phyloP scores from a whole-genome alignment of 2,329 filamentous ascomycete species.

The Periconia sp. region DNA sequence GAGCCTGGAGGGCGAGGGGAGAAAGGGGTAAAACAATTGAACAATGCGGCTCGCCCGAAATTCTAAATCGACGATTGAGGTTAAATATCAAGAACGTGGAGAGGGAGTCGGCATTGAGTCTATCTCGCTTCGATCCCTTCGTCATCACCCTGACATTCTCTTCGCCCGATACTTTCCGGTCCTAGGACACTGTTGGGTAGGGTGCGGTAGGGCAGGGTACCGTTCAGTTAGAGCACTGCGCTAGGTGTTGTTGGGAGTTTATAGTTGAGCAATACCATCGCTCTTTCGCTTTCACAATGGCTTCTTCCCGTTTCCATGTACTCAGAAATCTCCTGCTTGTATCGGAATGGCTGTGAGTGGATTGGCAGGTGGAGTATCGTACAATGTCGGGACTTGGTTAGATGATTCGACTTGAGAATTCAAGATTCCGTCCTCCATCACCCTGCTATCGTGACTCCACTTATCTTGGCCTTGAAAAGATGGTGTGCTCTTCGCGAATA shows the following conservation, averaged over 20 bases:
- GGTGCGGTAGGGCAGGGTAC: neutral
- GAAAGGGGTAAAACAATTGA: too few species aligned
- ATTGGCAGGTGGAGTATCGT: neutral
- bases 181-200: neutral
- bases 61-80: too few species aligned
- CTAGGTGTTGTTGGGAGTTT: too few species aligned
- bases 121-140: conserved; percentile 2
- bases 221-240: neutral
- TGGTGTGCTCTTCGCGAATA: neutral
- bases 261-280: neutral
- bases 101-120: too few species aligned
- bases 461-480: neutral
- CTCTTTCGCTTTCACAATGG: neutral
- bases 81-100: too few species aligned
- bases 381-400: neutral
- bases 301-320: neutral
- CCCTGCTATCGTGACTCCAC: neutral
- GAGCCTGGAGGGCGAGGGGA: too few species aligned
- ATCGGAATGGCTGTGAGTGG: conserved; percentile 1
- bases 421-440: conserved; percentile 1
- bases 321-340: neutral
- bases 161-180: neutral
- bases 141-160: neutral
- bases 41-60: too few species aligned
- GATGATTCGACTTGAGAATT: conserved; percentile 1